Percentiles rank a stretch among this genome's conserved stretches.
phyloP scores from a whole-genome alignment of 805 yeast species.

The Monosporozyma aquatica region DNA sequence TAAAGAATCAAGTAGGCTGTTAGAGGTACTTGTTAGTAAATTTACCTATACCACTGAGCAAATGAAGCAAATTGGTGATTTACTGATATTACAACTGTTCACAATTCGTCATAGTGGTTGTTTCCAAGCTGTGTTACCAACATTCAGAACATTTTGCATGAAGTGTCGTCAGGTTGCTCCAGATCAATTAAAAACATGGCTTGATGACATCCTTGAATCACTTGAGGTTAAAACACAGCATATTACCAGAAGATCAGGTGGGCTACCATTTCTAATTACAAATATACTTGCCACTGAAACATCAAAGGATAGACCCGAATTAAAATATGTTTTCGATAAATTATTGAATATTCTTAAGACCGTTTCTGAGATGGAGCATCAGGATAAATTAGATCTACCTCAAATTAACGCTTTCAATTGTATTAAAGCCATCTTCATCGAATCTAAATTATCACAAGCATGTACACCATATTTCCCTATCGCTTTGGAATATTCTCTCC shows the following conservation, averaged over 20 bases:
- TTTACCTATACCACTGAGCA: slow-evolving; percentile 22
- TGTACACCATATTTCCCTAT: slow-evolving; percentile 45
- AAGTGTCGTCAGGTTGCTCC: slow-evolving; percentile 39
- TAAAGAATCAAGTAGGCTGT: slow-evolving; percentile 58
- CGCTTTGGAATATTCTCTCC: slow-evolving; percentile 53
- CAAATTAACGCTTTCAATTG: slow-evolving; percentile 93
- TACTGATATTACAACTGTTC: slow-evolving; percentile 58
- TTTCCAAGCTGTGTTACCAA: slow-evolving; percentile 78
- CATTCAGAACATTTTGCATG: slow-evolving; percentile 57
- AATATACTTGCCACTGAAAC: slow-evolving; percentile 55
- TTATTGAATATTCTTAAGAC: slow-evolving; percentile 45
- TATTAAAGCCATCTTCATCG: slow-evolving; percentile 64
- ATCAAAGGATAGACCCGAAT: slow-evolving; percentile 31
- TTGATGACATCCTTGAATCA: slow-evolving; percentile 43
- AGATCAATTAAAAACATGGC: slow-evolving; percentile 46
- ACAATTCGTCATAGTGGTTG: slow-evolving; percentile 86
- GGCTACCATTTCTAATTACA: slow-evolving; percentile 71
- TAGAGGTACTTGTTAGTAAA: slow-evolving; percentile 37
- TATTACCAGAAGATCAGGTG: slow-evolving; percentile 87
- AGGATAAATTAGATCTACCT: slow-evolving; percentile 63
- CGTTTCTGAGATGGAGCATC: slow-evolving; percentile 37
- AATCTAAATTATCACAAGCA: slow-evolving; percentile 50
- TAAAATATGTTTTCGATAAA: slow-evolving; percentile 41
- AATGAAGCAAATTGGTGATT: slow-evolving; percentile 36
- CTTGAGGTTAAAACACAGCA: slow-evolving; percentile 52